Conservation (phyloP, 1,284 basidiomycete genomes). For the Trichosporon ovoides region DNA sequence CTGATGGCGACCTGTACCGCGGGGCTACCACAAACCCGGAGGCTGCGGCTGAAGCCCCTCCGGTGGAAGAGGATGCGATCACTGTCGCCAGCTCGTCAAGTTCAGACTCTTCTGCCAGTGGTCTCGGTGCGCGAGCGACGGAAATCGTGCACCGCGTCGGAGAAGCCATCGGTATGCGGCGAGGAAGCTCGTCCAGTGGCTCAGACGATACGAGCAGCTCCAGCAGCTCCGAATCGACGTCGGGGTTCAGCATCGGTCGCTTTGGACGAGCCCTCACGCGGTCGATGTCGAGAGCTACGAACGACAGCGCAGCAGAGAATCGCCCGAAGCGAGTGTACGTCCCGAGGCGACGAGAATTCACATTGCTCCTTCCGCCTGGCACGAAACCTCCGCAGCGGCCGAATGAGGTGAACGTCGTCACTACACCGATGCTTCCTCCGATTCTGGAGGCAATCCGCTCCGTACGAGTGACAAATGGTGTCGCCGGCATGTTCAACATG, state of each 20-base stretch:
- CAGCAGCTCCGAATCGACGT: conserved; percentile 9
- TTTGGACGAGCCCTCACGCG: conserved; percentile 17
- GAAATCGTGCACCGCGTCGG: conserved; percentile 44
- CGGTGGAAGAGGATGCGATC: conserved; percentile 33
- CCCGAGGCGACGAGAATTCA: conserved; percentile 56
- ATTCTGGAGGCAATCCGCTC: conserved; percentile 58
- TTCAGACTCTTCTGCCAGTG: conserved; percentile 35
- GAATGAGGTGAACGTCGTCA: conserved; percentile 47
- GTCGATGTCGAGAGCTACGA: conserved; percentile 16
- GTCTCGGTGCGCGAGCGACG: conserved; percentile 34
- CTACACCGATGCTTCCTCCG: conserved; percentile 58
- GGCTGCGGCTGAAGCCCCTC: conserved; percentile 1
- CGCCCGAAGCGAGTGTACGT: conserved; percentile 36
- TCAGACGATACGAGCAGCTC: conserved; percentile 14
- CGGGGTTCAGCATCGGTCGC: conserved; percentile 10
- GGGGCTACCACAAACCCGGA: conserved; percentile 37
- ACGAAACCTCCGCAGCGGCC: not conserved
- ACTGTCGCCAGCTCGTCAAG: conserved; percentile 25
- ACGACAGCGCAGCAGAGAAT: conserved; percentile 21
- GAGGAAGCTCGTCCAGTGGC: conserved; percentile 29
- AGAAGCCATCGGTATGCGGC: conserved; percentile 39
- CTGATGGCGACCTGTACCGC: conserved; percentile 43
- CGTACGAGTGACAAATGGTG: conserved; percentile 42
- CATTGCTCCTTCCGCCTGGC: conserved; percentile 49
- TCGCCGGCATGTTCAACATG: not conserved